phyloP scores from a whole-genome alignment of 73 alveolate species.

The Loxodes magnus region DNA sequence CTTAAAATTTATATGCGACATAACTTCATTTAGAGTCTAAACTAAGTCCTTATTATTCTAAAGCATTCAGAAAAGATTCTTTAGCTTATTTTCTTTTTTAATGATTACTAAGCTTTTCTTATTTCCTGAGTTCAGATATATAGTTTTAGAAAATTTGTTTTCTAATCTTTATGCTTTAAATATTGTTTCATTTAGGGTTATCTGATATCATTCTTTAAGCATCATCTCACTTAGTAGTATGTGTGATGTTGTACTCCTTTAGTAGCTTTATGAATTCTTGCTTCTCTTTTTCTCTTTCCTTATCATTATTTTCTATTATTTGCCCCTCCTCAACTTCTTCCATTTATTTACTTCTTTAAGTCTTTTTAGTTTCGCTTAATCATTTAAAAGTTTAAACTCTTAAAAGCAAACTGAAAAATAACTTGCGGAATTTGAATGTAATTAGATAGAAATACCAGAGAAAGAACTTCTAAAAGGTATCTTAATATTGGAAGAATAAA shows the following conservation, averaged over 20 bases:
- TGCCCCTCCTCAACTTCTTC: conserved; percentile 16
- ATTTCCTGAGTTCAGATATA: conserved; percentile 37
- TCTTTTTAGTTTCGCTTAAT: too few relatives aligned
- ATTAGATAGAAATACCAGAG: too few relatives aligned
- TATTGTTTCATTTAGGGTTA: conserved; percentile 50
- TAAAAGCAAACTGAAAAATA: too few relatives aligned
- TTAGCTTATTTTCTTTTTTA: conserved; percentile 48
- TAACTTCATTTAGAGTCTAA: conserved; percentile 50
- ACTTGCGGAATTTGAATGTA: too few relatives aligned
- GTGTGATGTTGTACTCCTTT: conserved; percentile 40
- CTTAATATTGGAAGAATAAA: too few relatives aligned
- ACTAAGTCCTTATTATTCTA: conserved; percentile 42
- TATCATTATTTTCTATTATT: conserved; percentile 12
- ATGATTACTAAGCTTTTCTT: conserved; percentile 56
- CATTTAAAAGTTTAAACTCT: too few relatives aligned
- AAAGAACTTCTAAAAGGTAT: too few relatives aligned
- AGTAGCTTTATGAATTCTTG: conserved; percentile 40
- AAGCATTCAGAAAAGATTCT: conserved; percentile 50
- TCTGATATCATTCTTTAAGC: conserved; percentile 37
- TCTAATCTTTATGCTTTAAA: conserved; percentile 45
- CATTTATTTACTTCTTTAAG: conserved; percentile 8
- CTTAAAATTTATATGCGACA: conserved; percentile 41
- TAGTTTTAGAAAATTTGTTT: conserved; percentile 54
- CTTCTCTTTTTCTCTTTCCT: conserved; percentile 25
- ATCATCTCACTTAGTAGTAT: conserved; percentile 79